Evolutionary conservation across 192 early-diverging fungal genomes (phyloP).

Genomic region (Coemansia sp.): DNA sequence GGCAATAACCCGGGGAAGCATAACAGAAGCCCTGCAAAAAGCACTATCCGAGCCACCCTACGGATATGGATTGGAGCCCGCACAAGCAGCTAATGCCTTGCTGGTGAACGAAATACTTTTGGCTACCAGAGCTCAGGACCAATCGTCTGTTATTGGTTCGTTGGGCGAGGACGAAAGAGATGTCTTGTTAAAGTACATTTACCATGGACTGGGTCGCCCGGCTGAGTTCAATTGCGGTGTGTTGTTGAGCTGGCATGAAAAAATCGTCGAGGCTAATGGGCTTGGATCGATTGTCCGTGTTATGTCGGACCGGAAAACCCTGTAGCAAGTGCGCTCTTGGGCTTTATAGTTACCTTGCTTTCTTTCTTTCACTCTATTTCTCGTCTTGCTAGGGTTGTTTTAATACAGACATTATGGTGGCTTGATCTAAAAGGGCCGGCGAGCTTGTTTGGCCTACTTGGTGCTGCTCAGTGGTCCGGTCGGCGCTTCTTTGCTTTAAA

Average conservation of each 20-base stretch:
- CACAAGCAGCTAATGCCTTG: constrained; percentile 72
- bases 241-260: constrained; percentile 91
- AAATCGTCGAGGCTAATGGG: constrained; percentile 87
- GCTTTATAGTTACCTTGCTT: neutral
- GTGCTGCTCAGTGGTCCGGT: too few relatives aligned
- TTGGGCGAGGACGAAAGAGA: constrained; percentile 66
- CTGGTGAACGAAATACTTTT: constrained; percentile 79
- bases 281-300: constrained; percentile 87
- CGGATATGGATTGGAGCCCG: constrained; percentile 55
- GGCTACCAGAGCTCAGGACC: constrained; percentile 68
- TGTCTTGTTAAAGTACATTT: constrained; percentile 88
- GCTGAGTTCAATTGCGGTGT: constrained; percentile 78
- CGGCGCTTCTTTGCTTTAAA: too few relatives aligned
- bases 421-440: too few relatives aligned
- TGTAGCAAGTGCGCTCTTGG: constrained; percentile 36
- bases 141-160: constrained; percentile 56
- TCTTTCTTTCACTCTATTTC: constrained; percentile 7
- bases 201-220: constrained; percentile 83
- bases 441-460: too few relatives aligned
- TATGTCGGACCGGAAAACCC: constrained; percentile 80
- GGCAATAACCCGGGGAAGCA: constrained; percentile 58
- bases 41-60: constrained; percentile 73
- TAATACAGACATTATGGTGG: too few relatives aligned
- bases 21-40: constrained; percentile 55
- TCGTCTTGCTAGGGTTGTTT: neutral